These are phyloP conservation scores for Aspergillus mulundensis DNA, from an alignment of 495 filamentous ascomycete genomes.

Conservation along the genomic window DNA sequence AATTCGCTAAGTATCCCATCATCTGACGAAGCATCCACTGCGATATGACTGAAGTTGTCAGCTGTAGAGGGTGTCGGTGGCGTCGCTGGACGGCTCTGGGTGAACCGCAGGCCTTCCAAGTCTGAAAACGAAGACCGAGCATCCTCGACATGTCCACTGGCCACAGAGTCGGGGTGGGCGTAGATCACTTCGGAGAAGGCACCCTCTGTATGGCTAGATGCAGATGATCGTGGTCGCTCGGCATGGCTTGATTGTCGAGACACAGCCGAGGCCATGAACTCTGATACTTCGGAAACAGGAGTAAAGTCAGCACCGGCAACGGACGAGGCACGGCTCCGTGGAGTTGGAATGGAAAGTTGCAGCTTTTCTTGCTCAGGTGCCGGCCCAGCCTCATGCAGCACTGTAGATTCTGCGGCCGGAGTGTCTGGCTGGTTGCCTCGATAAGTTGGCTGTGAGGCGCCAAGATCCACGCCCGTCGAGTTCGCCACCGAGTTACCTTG, in stretches of 20 bases:
- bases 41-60: slow-evolving; percentile 36
- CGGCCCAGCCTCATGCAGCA: neutral
- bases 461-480: slow-evolving; percentile 45
- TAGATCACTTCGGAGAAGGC: slow-evolving; percentile 26
- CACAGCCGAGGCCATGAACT: slow-evolving; percentile 12
- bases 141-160: slow-evolving; percentile 29
- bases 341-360: slow-evolving; percentile 32
- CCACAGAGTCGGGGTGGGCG: slow-evolving; percentile 31
- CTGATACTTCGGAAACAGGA: slow-evolving; percentile 42
- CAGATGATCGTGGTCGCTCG: slow-evolving; percentile 17
- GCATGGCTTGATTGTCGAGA: slow-evolving; percentile 3
- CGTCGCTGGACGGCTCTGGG: slow-evolving; percentile 30
- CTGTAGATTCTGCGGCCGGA: neutral
- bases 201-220: slow-evolving; percentile 32
- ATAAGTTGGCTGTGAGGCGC: slow-evolving; percentile 52
- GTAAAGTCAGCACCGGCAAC: slow-evolving; percentile 43
- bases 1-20: slow-evolving; percentile 65
- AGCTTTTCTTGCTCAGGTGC: slow-evolving; percentile 16
- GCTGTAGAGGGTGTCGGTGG: slow-evolving; percentile 32
- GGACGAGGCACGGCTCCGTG: slow-evolving; percentile 37
- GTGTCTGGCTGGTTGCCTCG: slow-evolving; percentile 44
- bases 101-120: slow-evolving; percentile 19
- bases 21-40: slow-evolving; percentile 27
- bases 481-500: slow-evolving; percentile 21
- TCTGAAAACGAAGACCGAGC: slow-evolving; percentile 25